These are phyloP conservation scores for Ophiostoma angusticollis DNA, from an alignment of 2,329 filamentous ascomycete genomes.

Conservation along the genomic window DNA sequence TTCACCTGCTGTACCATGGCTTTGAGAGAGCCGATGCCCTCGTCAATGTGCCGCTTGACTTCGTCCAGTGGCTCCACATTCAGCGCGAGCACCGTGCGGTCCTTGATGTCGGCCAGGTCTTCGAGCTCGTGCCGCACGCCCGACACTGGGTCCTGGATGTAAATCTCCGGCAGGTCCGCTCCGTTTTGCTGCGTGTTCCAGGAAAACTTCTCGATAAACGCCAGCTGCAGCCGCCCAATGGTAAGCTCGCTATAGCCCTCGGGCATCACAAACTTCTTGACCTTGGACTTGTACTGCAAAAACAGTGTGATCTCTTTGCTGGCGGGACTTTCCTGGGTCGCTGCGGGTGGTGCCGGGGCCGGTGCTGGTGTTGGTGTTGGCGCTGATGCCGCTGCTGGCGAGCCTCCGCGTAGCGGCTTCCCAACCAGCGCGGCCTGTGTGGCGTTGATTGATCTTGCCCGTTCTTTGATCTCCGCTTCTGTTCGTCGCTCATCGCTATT, in stretches of 20 bases:
- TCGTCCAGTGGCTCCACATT: slow-evolving; percentile 91
- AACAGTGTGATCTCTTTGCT: slow-evolving; percentile 86
- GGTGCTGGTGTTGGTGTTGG: neutral
- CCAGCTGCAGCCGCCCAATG: slow-evolving; percentile 77
- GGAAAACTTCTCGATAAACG: slow-evolving; percentile 97
- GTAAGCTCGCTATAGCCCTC: slow-evolving; percentile 77
- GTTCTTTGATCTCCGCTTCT: slow-evolving; percentile 9
- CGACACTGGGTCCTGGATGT: slow-evolving; percentile 91
- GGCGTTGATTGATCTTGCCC: slow-evolving; percentile 9
- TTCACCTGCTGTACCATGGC: slow-evolving; percentile 77
- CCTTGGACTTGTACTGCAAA: slow-evolving; percentile 89
- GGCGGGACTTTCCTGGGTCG: slow-evolving; percentile 21
- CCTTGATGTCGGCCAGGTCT: slow-evolving; percentile 84
- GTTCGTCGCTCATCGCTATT: neutral
- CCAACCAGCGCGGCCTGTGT: slow-evolving; percentile 6
- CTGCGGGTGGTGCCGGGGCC: neutral
- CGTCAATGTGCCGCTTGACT: slow-evolving; percentile 91
- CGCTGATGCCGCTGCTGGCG: neutral
- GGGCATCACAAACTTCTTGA: slow-evolving; percentile 86
- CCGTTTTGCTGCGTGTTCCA: slow-evolving; percentile 97
- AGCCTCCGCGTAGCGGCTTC: neutral
- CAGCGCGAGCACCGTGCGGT: slow-evolving; percentile 84
- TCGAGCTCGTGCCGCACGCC: slow-evolving; percentile 95
- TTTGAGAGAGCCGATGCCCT: slow-evolving; percentile 69
- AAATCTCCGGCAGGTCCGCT: slow-evolving; percentile 86